Evolutionary conservation across 192 early-diverging fungal species (phyloP), one percentile per base, ranked within the genome.

Genomic region (Dissophora ornata): DNA sequence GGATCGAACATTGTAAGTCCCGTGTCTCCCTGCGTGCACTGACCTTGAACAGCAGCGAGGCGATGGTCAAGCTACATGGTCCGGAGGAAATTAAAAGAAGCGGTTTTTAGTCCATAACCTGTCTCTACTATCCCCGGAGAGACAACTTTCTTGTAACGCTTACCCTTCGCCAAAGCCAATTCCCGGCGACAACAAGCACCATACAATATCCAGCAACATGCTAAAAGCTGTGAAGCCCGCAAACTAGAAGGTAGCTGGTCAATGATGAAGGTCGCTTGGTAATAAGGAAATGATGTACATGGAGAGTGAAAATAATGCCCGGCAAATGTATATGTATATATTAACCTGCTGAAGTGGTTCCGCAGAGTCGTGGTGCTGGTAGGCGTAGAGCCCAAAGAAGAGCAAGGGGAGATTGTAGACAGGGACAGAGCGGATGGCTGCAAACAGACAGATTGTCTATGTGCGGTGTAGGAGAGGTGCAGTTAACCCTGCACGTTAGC

Each of bases 361-460:
- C 33, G 79, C 78, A 11, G 84, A 83, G 29, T 86, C 85, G 47
- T 80, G 81, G 63, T 79, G 74, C 36, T 86, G 67, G 25, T 78
- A 84, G 9, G 85, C 80, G 58, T 83, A 86, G 45, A 84, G 78
- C 6, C 82, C 85, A 62, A 84, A 86, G 46, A 86, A 80, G 41
- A 84, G 82, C 29, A 86, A 63, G 15, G 85, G 82, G 7, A 83
- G 75, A 38, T 86, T 86, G 66, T 86, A 86, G 30, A 52, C 74
- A 3, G 85, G 85, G 33, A 80, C 78, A 19, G 60, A 63, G 7
- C 83, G 61, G 68, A 86, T 60, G 32, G 81, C 78, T 11, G 79
- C 85, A 57, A 84, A 58, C 16, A 86, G 75, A 34, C 81, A 69
- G 24, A 86, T 53, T 11, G 68, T 78, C 85, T 86, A n/a, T n/a